These are phyloP conservation scores for Ogataea parapolymorpha DNA, from an alignment of 805 yeast genomes.

Conservation along the genomic window DNA sequence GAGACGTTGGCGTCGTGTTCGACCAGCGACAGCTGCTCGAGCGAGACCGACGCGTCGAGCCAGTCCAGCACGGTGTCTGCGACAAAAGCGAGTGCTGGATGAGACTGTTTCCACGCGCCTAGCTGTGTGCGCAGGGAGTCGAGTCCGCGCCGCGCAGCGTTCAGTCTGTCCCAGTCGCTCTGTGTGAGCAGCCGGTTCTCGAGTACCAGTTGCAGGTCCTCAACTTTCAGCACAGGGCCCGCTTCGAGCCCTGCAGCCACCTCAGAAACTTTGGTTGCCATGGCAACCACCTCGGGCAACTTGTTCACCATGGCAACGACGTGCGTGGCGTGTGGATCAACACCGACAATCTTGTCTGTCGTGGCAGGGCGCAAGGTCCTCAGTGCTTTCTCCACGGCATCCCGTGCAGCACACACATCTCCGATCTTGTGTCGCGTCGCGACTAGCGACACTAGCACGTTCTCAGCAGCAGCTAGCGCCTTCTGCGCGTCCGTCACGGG, in stretches of 20 bases:
- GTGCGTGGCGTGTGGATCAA: constrained; percentile 6
- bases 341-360: not conserved
- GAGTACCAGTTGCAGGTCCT: not conserved
- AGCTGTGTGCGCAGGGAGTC: constrained; percentile 19
- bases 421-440: constrained; percentile 48
- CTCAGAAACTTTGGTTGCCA: constrained; percentile 2
- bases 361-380: not conserved
- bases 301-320: constrained; percentile 28
- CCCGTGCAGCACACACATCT: constrained; percentile 23
- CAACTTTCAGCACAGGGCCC: not conserved
- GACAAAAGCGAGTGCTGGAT: constrained; percentile 37
- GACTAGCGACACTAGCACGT: constrained; percentile 57
- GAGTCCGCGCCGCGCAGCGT: not conserved
- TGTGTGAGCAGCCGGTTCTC: not conserved
- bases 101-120: constrained; percentile 32
- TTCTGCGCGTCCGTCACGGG: constrained; percentile 71
- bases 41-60: constrained; percentile 3
- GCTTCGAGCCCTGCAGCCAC: not conserved
- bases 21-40: constrained; percentile 11
- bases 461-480: constrained; percentile 75
- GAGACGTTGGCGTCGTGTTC: constrained; percentile 39
- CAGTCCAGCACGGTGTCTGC: constrained; percentile 9
- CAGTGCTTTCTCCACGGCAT: not conserved
- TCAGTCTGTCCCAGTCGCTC: not conserved
- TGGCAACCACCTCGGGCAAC: constrained; percentile 13